These are phyloP conservation scores for Yamadazyma sp. DNA, from an alignment of 1,139 yeast species.

Conservation along the genomic window DNA sequence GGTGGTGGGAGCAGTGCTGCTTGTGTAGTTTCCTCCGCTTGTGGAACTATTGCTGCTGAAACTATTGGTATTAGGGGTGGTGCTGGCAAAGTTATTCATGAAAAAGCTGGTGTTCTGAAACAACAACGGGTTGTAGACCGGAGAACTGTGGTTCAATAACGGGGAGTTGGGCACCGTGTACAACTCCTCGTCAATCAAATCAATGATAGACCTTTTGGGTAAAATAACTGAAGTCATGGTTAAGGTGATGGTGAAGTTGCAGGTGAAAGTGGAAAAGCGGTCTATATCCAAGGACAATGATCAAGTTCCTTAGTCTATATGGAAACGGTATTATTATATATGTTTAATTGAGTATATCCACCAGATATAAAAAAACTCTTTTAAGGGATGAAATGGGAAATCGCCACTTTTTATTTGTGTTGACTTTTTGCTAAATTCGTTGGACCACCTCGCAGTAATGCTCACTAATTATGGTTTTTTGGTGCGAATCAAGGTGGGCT, in stretches of 20 bases:
- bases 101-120: constrained; percentile 4
- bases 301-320: not conserved
- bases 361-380: not conserved
- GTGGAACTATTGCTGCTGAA: not conserved
- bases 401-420: constrained; percentile 8
- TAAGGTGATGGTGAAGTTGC: no score
- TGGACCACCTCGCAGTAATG: not conserved
- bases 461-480: not conserved
- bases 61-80: constrained; percentile 1
- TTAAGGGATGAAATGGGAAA: constrained; percentile 5
- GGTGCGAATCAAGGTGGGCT: not conserved
- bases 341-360: not conserved
- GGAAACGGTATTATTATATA: not conserved
- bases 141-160: constrained; percentile 11
- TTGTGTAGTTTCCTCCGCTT: not conserved
- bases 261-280: not conserved
- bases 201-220: constrained; percentile 57
- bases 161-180: constrained; percentile 45
- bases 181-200: constrained; percentile 65
- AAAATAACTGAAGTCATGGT: constrained; percentile 49
- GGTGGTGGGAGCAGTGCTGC: not conserved
- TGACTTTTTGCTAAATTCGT: constrained; percentile 3
- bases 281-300: not conserved
- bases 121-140: constrained; percentile 11
- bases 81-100: constrained; percentile 2